Evolutionary conservation across 176 grass and related monocot genomes (phyloP), one percentile per base, ranked within the genome.

Genomic region (Eragrostis curvula): DNA sequence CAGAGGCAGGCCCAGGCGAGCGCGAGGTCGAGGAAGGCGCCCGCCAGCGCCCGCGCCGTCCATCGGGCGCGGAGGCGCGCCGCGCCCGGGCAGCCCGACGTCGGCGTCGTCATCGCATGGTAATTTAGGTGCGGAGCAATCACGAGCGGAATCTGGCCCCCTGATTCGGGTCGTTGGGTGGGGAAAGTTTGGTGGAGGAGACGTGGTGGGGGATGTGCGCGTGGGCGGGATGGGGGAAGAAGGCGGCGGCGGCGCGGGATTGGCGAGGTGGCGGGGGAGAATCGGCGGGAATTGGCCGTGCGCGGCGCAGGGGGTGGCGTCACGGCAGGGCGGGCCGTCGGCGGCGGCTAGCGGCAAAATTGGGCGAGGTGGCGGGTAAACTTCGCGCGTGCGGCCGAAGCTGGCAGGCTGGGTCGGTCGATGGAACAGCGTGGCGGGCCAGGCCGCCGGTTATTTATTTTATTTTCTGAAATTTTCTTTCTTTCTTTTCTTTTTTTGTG

Each of bases 1-100:
- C 88, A 90, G 75, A 94, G 92, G 85, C 82, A 94, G 70, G 86
- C 79, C 66, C 58, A 91, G 65, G 84, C 88, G 73, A 90, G 82
- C 23, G 83, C 58, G 57, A 86, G 83, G 79, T 94, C 92, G 70
- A 94, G 65, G 70, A 75, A 72, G 3, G 88, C 82, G 70, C 85
- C 85, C 56, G 86, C 75, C 41, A 94, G 83, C 25, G 70, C 30
- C 49, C 74, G 75, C 30, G 81, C 42, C 58, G 92, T 91, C 92
- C 92, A 94, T 29, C 43, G 39, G 46, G 63, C 48, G 63, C 74
- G 63, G 41, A 83, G 32, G 56, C 70, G 71, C 12, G 55, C 87
- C 36, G 44, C 72, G 84, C 73, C 79, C 14, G 58, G 79, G 79
- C 88, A 90, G 27, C 43, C 68, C 61, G 79, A 68, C n/a, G n/a